Evolutionary conservation across 192 early-diverging fungal genomes (phyloP), one percentile per base, ranked within the genome.

Genomic region (Backusella morwellensis): DNA sequence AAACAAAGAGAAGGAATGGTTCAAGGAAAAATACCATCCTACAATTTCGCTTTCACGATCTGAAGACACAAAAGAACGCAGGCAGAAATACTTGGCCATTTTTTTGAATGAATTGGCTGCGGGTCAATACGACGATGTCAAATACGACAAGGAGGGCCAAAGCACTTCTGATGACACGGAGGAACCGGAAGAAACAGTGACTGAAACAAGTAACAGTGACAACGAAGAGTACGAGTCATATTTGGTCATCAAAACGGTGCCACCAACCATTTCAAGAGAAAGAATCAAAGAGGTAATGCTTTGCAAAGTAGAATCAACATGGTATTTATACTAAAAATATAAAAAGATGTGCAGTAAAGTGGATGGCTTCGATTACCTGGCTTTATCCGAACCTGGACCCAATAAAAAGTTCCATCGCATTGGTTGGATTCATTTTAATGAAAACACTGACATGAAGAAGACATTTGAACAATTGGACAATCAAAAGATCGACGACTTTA

Each of bases 401-500:
- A 86, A 89, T 78, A 94, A 94, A 79, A 91, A 94, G 75, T 93
- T 93, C 80, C 89, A 93, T 81, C 92, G 97, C n/a, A 87, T 96
- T 75, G 97, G 96, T 9, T 99, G 97, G 97, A 91, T 96, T 77
- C 88, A 93, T n/a, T 97, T 98, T 76, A 88, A 92, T 67, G 86
- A 93, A 50, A 95, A 91, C 34, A 93, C 94, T n/a, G 92, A 97
- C 78, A 87, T 97, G 81, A 88, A 91, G 14, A 85, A 82, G 38
- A 92, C 93, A 23, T 79, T 90, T 77, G 85, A 89, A 26, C 79
- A 82, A 47, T 81, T 95, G 70, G 85, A 94, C 75, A 85, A 87
- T 77, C 80, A 82, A 50, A 86, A 84, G 14, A 81, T 83, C 52
- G 90, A 86, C 63, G 87, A 90, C 40, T 87, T 86, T 63, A 73